These are phyloP conservation scores for Tylopilus sp. DNA, from an alignment of 768 basidiomycete species.

Conservation along the genomic window DNA sequence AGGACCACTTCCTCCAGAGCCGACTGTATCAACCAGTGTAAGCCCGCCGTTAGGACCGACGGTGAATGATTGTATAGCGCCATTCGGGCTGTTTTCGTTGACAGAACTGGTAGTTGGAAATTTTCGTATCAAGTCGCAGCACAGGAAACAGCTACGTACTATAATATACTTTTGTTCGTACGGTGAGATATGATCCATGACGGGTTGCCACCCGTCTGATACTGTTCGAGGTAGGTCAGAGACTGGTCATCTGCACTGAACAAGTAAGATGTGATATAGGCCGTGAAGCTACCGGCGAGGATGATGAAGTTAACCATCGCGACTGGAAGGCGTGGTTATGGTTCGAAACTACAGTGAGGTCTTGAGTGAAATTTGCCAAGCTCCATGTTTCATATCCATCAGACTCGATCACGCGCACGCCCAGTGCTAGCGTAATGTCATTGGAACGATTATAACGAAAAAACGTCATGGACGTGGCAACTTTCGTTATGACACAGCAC, in stretches of 20 bases:
- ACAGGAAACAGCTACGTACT: constrained; percentile 40
- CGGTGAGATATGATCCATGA: constrained; percentile 63
- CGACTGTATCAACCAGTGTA: constrained; percentile 42
- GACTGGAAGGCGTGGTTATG: too few relatives aligned
- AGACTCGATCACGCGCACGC: too few relatives aligned
- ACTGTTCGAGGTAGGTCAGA: constrained; percentile 45
- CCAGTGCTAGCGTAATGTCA: too few relatives aligned
- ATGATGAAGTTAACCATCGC: constrained; percentile 66
- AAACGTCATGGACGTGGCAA: too few relatives aligned
- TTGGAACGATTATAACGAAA: too few relatives aligned
- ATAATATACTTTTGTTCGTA: constrained; percentile 55
- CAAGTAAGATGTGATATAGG: constrained; percentile 60
- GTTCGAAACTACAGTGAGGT: neutral
- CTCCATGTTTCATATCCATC: too few relatives aligned
- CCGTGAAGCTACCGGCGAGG: constrained; percentile 61
- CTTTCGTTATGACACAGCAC: too few relatives aligned
- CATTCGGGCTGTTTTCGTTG: constrained; percentile 46
- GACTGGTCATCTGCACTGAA: constrained; percentile 51
- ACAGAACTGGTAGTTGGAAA: constrained; percentile 40
- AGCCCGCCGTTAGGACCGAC: constrained; percentile 45
- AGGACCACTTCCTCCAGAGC: constrained; percentile 50
- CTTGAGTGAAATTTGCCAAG: neutral
- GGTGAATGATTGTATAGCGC: constrained; percentile 55
- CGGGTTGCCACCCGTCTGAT: constrained; percentile 41
- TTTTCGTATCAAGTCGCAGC: neutral